phyloP scores from a whole-genome alignment of 176 grass and related monocot species.

The Carex kokanica region DNA sequence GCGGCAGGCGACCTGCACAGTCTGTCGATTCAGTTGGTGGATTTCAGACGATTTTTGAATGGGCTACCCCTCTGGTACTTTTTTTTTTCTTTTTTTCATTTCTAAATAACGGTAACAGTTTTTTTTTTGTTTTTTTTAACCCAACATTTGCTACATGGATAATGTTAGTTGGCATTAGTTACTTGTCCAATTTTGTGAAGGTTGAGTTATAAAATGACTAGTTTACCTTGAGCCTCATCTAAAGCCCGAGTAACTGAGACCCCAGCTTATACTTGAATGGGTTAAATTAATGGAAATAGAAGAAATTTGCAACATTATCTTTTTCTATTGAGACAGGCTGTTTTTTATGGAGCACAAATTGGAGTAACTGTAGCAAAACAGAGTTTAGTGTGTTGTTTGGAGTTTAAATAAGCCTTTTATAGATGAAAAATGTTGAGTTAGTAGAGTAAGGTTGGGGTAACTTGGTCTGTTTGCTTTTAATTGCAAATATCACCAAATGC shows the following conservation, averaged over 20 bases:
- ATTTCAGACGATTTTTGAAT: constrained; percentile 95
- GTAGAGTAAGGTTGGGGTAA: not conserved
- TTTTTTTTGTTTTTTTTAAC: not conserved
- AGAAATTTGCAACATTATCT: not conserved
- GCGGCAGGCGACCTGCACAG: constrained; percentile 64
- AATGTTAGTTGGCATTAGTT: not conserved
- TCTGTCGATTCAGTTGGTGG: constrained; percentile 69
- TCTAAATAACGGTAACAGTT: not conserved
- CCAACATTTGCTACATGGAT: not conserved
- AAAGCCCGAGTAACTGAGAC: not conserved
- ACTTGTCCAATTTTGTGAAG: not conserved
- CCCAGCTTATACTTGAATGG: not conserved
- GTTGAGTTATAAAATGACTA: not conserved
- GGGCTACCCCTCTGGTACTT: constrained; percentile 69
- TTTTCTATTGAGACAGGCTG: no score
- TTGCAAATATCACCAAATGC: not conserved
- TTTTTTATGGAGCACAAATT: not conserved
- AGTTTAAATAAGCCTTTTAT: not conserved
- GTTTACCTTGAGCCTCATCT: not conserved
- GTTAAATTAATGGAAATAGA: not conserved
- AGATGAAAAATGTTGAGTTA: not conserved
- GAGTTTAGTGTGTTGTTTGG: not conserved
- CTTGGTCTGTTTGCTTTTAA: constrained; percentile 5
- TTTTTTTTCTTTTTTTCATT: not conserved
- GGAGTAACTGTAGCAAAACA: not conserved